These are phyloP conservation scores for Mallotus repandus DNA, from an alignment of 441 rosid species.

Conservation along the genomic window DNA sequence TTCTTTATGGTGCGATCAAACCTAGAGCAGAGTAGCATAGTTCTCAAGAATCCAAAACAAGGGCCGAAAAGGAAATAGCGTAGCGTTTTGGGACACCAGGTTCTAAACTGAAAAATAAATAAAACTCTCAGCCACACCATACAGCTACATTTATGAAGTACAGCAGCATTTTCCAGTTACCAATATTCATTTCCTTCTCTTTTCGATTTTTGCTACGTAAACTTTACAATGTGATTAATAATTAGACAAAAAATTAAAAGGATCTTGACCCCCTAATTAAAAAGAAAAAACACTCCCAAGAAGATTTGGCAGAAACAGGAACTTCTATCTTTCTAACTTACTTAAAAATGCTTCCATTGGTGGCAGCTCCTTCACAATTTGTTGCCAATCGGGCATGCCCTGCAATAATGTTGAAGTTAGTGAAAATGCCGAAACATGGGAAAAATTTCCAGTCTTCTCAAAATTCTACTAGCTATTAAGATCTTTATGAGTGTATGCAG, in stretches of 20 bases:
- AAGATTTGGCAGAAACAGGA: constrained; percentile 1
- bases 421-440: background rate
- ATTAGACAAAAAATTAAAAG: background rate
- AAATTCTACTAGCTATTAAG: background rate
- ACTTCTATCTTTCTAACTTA: constrained; percentile 69
- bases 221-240: constrained; percentile 1
- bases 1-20: background rate
- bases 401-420: constrained; percentile 22
- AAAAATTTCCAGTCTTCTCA: background rate
- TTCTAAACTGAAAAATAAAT: background rate
- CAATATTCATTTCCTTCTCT: background rate
- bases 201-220: background rate
- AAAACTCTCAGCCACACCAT: background rate
- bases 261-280: background rate
- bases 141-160: background rate
- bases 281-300: background rate
- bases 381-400: constrained; percentile 96
- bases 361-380: constrained; percentile 77
- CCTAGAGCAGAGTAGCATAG: constrained; percentile 2
- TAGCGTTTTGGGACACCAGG: constrained; percentile 18
- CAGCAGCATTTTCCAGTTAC: background rate
- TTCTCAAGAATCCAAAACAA: constrained; percentile 3
- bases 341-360: constrained; percentile 79
- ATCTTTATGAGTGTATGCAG: too few relatives aligned
- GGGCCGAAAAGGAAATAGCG: background rate